Evolutionary conservation across 108 stramenopile species (phyloP).

Genomic region (Poteriospumella lacustris): DNA sequence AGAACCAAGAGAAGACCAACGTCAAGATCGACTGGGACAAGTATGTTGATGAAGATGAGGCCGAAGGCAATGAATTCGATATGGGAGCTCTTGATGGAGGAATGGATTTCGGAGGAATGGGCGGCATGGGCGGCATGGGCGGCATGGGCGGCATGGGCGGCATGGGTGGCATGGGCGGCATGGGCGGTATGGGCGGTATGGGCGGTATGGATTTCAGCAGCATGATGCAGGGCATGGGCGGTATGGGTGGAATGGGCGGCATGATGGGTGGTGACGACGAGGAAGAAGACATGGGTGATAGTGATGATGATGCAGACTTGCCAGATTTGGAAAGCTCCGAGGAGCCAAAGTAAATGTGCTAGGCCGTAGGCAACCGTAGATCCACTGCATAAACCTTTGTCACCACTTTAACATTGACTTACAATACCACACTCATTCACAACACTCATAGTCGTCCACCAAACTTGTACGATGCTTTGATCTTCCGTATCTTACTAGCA

Average conservation of each 20-base stretch:
- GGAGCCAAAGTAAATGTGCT: too few species aligned
- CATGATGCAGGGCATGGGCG: neutral
- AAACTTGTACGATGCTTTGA: too few species aligned
- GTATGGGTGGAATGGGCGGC: constrained; percentile 10
- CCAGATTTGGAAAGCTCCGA: constrained; percentile 15
- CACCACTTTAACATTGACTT: too few species aligned
- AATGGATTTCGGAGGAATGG: constrained; percentile 1
- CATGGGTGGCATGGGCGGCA: neutral
- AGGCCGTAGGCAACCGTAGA: too few species aligned
- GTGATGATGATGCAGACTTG: constrained; percentile 17
- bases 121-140: neutral
- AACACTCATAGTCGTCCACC: too few species aligned
- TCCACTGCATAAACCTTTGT: too few species aligned
- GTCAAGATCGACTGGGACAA: constrained; percentile 1
- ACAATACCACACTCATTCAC: too few species aligned
- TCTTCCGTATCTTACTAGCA: too few species aligned
- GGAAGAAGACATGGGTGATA: neutral
- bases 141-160: neutral
- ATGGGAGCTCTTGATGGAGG: constrained; percentile 4
- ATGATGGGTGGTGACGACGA: neutral
- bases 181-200: neutral
- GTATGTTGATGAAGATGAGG: constrained; percentile 33
- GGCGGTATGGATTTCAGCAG: neutral
- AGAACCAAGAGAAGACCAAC: constrained; percentile 13
- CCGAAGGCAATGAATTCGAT: constrained; percentile 15